Evolutionary conservation across 495 filamentous ascomycete species (phyloP).

Genomic region (Apodospora peruviana): DNA sequence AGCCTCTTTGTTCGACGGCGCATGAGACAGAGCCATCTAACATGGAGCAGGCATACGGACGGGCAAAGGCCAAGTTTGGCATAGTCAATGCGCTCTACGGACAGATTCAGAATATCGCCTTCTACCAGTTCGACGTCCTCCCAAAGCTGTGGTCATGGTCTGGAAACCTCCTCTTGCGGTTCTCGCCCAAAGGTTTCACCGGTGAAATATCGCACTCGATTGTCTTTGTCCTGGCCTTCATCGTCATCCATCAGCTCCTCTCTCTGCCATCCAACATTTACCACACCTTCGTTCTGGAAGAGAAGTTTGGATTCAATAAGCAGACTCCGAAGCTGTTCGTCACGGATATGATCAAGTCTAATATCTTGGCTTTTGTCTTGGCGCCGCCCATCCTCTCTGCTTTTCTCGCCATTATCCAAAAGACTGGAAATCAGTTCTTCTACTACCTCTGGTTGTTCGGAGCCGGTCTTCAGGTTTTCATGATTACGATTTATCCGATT

Average conservation of each 20-base stretch:
- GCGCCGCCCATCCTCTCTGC: constrained; percentile 82
- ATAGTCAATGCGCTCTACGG: constrained; percentile 74
- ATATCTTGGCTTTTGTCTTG: constrained; percentile 71
- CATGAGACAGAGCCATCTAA: background rate
- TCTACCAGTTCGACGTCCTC: constrained; percentile 85
- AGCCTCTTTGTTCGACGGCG: background rate
- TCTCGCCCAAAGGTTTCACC: constrained; percentile 69
- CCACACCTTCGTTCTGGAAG: constrained; percentile 89
- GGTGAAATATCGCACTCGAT: constrained; percentile 94
- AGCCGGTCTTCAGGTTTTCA: constrained; percentile 80
- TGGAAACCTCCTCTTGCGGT: constrained; percentile 65
- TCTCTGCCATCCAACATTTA: constrained; percentile 82
- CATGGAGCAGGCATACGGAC: constrained; percentile 66
- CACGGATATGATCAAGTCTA: constrained; percentile 86
- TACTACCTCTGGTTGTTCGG: constrained; percentile 96
- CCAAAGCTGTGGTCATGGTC: constrained; percentile 84
- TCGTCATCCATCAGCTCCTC: constrained; percentile 68
- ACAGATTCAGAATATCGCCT: constrained; percentile 77
- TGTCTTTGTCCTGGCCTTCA: constrained; percentile 84
- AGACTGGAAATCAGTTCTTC: constrained; percentile 88
- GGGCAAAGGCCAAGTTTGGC: constrained; percentile 87
- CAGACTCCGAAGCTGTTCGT: constrained; percentile 86
- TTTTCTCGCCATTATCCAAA: constrained; percentile 85
- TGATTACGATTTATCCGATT: constrained; percentile 94
- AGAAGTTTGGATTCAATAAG: constrained; percentile 98